Evolutionary conservation across 805 yeast species (phyloP), one percentile per base, ranked within the genome.

Genomic region (Candida pseudoglaebosa): DNA sequence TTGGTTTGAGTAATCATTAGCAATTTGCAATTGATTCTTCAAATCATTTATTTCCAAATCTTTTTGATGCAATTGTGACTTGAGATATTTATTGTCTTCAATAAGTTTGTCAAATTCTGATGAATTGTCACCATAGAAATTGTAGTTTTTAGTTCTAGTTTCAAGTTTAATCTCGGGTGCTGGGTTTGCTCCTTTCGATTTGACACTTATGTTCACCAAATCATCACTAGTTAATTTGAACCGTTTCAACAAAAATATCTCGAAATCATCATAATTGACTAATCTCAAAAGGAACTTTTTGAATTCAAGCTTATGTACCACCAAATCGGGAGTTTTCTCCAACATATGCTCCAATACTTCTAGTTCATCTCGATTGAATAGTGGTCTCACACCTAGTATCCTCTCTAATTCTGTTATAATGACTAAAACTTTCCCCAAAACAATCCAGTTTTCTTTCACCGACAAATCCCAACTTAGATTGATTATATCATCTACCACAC

Each of bases 331-430:
- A 29, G 44, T 50, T 10, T 48, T 47, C 15, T 39, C 35, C 7
- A 47, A 44, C 48, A 56, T 50, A 28, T 42, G 39, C 19, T 39
- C 36, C 16, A 58, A 24, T 13, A 51, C 17, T 24, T 44, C 29
- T 2, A 22, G 15, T 40, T 56, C 60, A 16, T 45, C 46, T 7
- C 39, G 32, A 4, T 41, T 48, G 31, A 61, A 49, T 29, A 61
- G 30, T 15, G 44, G 29, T 19, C 39, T 41, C 3, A 50, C 37
- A 7, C 43, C 37, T 21, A 61, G 37, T 4, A 38, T 37, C 4
- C 36, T 31, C 34, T 61, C 57, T 24, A 62, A 40, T 41, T 55
- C 54, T 24, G 37, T 28, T 4, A 62, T 36, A 12, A 62, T 44
- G 3, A 40, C 44, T 9, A 41, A 33, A 3, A 59, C 44, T 34